Percentiles rank a stretch among this genome's conserved stretches.
phyloP scores from a whole-genome alignment of 2,329 filamentous ascomycete species.

The Diaporthe vexans region DNA sequence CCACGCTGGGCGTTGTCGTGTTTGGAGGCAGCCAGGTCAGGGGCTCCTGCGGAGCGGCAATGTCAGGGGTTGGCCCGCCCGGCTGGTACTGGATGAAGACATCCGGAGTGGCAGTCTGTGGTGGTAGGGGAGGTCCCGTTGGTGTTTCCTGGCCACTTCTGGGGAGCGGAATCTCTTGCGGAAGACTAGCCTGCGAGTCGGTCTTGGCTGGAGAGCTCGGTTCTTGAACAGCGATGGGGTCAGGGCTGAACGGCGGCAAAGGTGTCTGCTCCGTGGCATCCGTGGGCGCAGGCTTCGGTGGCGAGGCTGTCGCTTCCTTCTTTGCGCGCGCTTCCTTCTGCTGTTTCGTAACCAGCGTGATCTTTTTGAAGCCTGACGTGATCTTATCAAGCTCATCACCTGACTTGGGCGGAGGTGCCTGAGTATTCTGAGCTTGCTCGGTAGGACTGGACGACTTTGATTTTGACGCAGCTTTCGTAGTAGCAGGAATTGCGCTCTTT shows the following conservation, averaged over 20 bases:
- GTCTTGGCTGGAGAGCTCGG: slow-evolving; percentile 33
- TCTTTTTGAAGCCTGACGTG: slow-evolving; percentile 71
- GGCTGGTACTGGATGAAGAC: slow-evolving; percentile 70
- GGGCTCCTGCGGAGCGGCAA: slow-evolving; percentile 55
- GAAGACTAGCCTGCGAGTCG: slow-evolving; percentile 31
- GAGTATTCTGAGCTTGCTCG: not conserved
- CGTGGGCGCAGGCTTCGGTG: slow-evolving; percentile 32
- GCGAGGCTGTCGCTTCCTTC: slow-evolving; percentile 26
- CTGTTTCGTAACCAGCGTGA: slow-evolving; percentile 71
- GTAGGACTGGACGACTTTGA: slow-evolving; percentile 33
- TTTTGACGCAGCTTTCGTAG: slow-evolving; percentile 38
- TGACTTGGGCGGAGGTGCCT: slow-evolving; percentile 38
- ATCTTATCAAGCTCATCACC: slow-evolving; percentile 66
- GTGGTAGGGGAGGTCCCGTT: not conserved
- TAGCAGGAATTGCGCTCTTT: slow-evolving; percentile 32
- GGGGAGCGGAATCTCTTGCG: slow-evolving; percentile 18
- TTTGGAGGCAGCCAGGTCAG: slow-evolving; percentile 68
- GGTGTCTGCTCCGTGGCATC: not conserved
- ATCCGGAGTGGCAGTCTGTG: slow-evolving; percentile 49
- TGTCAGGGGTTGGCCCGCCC: slow-evolving; percentile 61
- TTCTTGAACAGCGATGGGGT: not conserved
- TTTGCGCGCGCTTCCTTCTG: slow-evolving; percentile 67
- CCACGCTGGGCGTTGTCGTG: slow-evolving; percentile 50
- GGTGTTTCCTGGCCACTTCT: slow-evolving; percentile 10
- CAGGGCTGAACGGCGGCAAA: slow-evolving; percentile 40